Evolutionary conservation across 768 basidiomycete species (phyloP).

Genomic region (Melanogaster broomeanus): DNA sequence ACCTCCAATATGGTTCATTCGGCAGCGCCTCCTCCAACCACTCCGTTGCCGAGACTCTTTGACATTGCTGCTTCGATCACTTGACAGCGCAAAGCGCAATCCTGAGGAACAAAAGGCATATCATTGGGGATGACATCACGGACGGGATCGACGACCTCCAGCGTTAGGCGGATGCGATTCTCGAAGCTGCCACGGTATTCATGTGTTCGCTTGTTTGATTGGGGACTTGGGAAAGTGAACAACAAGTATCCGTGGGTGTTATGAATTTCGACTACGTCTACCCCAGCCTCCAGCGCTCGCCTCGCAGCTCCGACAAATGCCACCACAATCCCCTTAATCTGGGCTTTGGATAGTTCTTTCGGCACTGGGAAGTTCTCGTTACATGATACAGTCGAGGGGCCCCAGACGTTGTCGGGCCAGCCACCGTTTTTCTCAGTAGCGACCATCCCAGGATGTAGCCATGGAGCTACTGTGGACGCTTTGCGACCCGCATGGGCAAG

Average conservation of each 20-base stretch:
- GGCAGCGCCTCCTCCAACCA: slow-evolving; percentile 64
- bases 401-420: slow-evolving; percentile 57
- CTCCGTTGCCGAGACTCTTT: slow-evolving; percentile 69
- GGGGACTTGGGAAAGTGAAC: slow-evolving; percentile 58
- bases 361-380: slow-evolving; percentile 48
- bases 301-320: slow-evolving; percentile 56
- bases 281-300: slow-evolving; percentile 58
- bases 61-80: background rate
- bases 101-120: slow-evolving; percentile 76
- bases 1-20: slow-evolving; percentile 64
- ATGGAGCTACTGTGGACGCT: slow-evolving; percentile 63
- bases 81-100: slow-evolving; percentile 21
- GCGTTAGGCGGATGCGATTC: slow-evolving; percentile 61
- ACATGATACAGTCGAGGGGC: slow-evolving; percentile 53
- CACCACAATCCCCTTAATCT: slow-evolving; percentile 56
- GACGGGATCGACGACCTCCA: slow-evolving; percentile 66
- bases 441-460: slow-evolving; percentile 43
- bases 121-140: slow-evolving; percentile 57
- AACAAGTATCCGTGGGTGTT: slow-evolving; percentile 65
- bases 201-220: slow-evolving; percentile 62
- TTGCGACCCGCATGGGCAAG: slow-evolving; percentile 81
- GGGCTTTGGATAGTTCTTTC: slow-evolving; percentile 54
- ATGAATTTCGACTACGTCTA: slow-evolving; percentile 63
- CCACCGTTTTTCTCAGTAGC: slow-evolving; percentile 46
- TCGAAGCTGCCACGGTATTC: slow-evolving; percentile 73